Conservation (phyloP, 2,329 filamentous ascomycete species). For the Aciculosporium take region DNA sequence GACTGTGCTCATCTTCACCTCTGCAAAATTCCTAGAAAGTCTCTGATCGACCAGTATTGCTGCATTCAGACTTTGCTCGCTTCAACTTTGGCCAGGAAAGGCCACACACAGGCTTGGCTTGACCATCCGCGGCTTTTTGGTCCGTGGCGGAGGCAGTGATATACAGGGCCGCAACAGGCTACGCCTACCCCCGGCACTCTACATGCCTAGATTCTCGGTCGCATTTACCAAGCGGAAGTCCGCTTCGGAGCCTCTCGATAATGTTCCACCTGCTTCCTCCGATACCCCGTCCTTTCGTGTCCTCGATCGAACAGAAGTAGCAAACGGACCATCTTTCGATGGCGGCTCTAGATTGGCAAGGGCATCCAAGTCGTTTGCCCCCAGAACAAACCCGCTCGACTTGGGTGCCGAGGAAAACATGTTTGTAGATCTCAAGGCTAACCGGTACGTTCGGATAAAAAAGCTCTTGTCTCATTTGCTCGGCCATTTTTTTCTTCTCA, state of each 20-base stretch:
- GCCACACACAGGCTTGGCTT: not conserved
- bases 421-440: slow-evolving; percentile 40
- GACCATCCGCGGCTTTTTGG: not conserved
- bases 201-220: slow-evolving; percentile 50
- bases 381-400: slow-evolving; percentile 24
- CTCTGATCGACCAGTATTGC: not conserved
- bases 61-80: not conserved
- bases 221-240: slow-evolving; percentile 47
- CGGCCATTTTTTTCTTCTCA: too few relatives aligned
- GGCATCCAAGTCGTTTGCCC: slow-evolving; percentile 20
- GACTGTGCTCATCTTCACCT: too few relatives aligned
- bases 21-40: too few relatives aligned
- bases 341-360: slow-evolving; percentile 30
- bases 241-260: slow-evolving; percentile 39
- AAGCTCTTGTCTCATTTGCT: not conserved
- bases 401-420: slow-evolving; percentile 42
- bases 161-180: not conserved
- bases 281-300: slow-evolving; percentile 43
- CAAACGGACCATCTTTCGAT: slow-evolving; percentile 34
- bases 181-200: slow-evolving; percentile 18
- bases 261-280: slow-evolving; percentile 29
- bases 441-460: slow-evolving; percentile 33
- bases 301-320: slow-evolving; percentile 36
- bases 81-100: not conserved
- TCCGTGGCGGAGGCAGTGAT: not conserved